These are phyloP conservation scores for Strigomonas galati DNA, from an alignment of 208 protist genomes.

Conservation along the genomic window DNA sequence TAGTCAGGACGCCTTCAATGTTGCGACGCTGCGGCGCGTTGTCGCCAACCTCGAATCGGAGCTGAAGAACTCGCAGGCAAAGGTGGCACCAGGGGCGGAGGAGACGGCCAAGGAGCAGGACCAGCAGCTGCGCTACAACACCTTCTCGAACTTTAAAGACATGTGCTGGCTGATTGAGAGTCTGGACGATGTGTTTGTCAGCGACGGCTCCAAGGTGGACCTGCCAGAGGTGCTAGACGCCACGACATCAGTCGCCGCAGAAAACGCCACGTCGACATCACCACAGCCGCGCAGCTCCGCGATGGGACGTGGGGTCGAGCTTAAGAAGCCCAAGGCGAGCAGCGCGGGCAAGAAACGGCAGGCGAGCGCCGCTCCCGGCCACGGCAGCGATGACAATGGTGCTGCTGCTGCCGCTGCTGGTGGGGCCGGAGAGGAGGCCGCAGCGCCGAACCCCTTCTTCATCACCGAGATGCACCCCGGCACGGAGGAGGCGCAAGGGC, in stretches of 20 bases:
- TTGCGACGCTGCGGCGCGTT: background rate
- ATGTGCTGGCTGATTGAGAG: conserved; percentile 64
- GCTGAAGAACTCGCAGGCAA: background rate
- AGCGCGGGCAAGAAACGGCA: background rate
- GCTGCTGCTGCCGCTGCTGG: too few species aligned
- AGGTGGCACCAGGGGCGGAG: conserved; percentile 5
- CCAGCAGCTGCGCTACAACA: conserved; percentile 3
- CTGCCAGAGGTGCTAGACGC: background rate
- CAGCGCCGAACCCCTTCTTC: background rate
- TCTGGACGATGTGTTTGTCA: conserved; percentile 32
- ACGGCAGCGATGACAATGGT: background rate
- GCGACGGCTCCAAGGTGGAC: conserved; percentile 15
- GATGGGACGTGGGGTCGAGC: background rate
- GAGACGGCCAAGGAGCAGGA: conserved; percentile 8
- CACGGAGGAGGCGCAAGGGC: background rate
- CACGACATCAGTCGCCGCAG: background rate
- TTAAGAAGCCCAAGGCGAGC: background rate
- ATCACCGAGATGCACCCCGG: background rate
- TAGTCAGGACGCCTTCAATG: conserved; percentile 2
- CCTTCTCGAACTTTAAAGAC: conserved; percentile 39
- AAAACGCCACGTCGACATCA: background rate
- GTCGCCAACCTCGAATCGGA: background rate
- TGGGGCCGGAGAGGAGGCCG: background rate
- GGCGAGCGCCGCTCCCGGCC: too few species aligned
- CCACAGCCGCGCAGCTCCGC: background rate